These are phyloP conservation scores for Scenedesmus sp. DNA, from an alignment of 163 green algal species.

Conservation along the genomic window DNA sequence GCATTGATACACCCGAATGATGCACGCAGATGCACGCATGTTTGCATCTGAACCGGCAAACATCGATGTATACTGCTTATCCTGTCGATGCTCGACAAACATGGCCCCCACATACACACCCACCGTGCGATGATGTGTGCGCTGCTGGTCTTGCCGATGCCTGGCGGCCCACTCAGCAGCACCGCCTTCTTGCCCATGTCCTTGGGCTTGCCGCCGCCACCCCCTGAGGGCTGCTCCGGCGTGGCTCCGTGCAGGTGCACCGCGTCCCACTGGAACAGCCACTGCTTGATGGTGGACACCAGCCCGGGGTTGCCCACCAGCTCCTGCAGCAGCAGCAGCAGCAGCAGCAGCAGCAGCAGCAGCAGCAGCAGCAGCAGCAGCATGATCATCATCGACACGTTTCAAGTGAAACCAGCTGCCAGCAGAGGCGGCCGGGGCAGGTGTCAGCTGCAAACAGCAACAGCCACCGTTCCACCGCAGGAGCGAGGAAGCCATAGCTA, in stretches of 20 bases:
- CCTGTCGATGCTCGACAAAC: background rate
- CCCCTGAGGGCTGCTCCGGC: conserved; percentile 22
- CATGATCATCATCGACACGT: too few species aligned
- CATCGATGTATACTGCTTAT: background rate
- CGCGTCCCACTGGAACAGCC: conserved; percentile 84
- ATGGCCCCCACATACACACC: background rate
- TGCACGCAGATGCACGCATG: too few species aligned
- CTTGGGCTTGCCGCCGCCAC: conserved; percentile 62
- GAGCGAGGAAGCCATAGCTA: too few species aligned
- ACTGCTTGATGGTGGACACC: conserved; percentile 75
- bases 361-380: background rate
- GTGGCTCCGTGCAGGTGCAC: conserved; percentile 74
- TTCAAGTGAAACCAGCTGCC: too few species aligned
- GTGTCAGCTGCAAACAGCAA: too few species aligned
- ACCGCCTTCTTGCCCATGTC: conserved; percentile 94
- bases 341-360: background rate
- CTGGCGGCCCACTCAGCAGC: conserved; percentile 93
- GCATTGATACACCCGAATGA: too few species aligned
- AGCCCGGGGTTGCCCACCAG: conserved; percentile 92
- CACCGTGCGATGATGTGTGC: conserved; percentile 83
- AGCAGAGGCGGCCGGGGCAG: too few species aligned
- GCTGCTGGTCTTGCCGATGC: conserved; percentile 97
- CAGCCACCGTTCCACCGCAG: too few species aligned
- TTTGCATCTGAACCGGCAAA: background rate
- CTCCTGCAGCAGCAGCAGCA: conserved; percentile 62